Evolutionary conservation across 345 rosid species (phyloP).

Genomic region (Nephelium lappaceum): DNA sequence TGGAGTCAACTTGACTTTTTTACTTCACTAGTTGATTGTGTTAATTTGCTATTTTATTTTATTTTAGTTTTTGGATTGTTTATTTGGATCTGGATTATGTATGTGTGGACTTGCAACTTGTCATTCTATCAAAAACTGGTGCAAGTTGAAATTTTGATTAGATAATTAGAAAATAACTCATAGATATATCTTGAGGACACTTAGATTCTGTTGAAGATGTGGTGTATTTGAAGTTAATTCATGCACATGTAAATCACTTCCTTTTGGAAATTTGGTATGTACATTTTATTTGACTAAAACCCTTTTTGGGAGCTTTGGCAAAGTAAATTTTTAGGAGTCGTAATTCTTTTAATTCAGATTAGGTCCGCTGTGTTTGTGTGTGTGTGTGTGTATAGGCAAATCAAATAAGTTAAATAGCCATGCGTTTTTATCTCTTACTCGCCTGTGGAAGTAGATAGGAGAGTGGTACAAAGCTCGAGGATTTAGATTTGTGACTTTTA

Average conservation of each 20-base stretch:
- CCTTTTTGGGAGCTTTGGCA: not conserved
- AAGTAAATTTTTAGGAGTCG: not conserved
- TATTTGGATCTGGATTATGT: not conserved
- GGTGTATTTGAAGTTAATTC: not conserved
- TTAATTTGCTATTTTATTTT: not conserved
- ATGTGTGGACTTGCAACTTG: not conserved
- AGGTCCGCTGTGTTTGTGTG: not conserved
- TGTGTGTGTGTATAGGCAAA: not conserved
- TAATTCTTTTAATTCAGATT: not conserved
- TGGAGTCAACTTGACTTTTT: not conserved
- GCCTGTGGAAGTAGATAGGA: not conserved
- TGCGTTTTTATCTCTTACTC: not conserved
- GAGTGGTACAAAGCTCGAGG: not conserved
- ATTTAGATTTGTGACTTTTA: conserved; percentile 6
- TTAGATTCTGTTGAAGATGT: not conserved
- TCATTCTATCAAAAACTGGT: not conserved
- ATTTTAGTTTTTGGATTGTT: not conserved
- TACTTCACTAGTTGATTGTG: not conserved
- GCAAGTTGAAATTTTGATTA: not conserved
- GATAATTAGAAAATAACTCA: not conserved
- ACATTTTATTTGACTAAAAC: not conserved
- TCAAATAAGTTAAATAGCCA: not conserved
- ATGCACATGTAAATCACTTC: not conserved
- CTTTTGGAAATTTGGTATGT: not conserved
- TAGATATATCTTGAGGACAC: not conserved